These are phyloP conservation scores for Calonectria naviculata DNA, from an alignment of 2,329 filamentous ascomycete species.

Conservation along the genomic window DNA sequence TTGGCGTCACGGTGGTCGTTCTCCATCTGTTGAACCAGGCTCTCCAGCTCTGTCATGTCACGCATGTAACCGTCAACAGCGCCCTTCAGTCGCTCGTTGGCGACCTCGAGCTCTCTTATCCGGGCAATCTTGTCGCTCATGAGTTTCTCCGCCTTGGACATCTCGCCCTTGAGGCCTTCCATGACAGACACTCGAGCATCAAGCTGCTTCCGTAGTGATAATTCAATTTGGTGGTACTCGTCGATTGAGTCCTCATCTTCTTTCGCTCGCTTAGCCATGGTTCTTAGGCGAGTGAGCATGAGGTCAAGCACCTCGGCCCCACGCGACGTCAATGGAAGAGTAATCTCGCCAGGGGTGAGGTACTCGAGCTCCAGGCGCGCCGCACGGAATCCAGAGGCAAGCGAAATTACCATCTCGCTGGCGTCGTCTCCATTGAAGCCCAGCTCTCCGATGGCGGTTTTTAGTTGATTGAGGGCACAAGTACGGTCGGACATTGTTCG, in stretches of 20 bases:
- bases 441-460: constrained; percentile 56
- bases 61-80: constrained; percentile 64
- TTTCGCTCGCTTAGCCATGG: constrained; percentile 57
- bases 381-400: constrained; percentile 62
- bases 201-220: constrained; percentile 67
- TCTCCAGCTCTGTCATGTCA: constrained; percentile 66
- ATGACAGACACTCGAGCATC: constrained; percentile 62
- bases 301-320: constrained; percentile 68
- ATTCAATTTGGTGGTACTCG: constrained; percentile 68
- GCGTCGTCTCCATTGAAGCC: constrained; percentile 63
- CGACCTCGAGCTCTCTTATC: constrained; percentile 60
- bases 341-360: constrained; percentile 68
- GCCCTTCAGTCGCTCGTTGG: constrained; percentile 61
- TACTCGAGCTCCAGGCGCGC: constrained; percentile 72
- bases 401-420: constrained; percentile 58
- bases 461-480: constrained; percentile 57
- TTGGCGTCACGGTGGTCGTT: constrained; percentile 43
- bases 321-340: constrained; percentile 61
- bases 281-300: constrained; percentile 61
- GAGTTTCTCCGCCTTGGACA: constrained; percentile 46
- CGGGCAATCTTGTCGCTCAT: constrained; percentile 51
- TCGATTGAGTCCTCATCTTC: constrained; percentile 67
- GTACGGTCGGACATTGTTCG: constrained; percentile 61
- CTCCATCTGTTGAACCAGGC: constrained; percentile 62
- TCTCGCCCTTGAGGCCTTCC: constrained; percentile 57